A percentile compares a stretch with the other conserved stretches of the same genome.
Evolutionary conservation across 352 stramenopile genomes (phyloP).

Genomic region (Pythium myriotylum): DNA sequence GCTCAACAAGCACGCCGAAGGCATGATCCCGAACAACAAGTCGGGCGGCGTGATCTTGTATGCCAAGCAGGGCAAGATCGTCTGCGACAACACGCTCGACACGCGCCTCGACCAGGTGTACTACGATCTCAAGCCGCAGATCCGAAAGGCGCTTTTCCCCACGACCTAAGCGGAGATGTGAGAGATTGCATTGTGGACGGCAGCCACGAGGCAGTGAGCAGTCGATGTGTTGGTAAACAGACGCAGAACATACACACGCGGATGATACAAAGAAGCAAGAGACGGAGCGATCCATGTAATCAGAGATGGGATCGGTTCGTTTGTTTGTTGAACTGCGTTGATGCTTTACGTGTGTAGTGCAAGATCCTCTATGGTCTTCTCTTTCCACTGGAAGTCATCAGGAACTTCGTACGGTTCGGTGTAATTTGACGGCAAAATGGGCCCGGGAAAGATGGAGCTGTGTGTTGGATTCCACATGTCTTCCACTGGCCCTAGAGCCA

Average conservation of each 20-base stretch:
- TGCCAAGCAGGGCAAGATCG: constrained; percentile 94
- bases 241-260: too few species aligned
- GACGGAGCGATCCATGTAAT: not conserved
- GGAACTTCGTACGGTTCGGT: not conserved
- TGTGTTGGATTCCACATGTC: constrained; percentile 47
- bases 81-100: constrained; percentile 98
- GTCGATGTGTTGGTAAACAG: constrained; percentile 2
- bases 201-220: not conserved
- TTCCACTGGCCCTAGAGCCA: constrained; percentile 44
- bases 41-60: constrained; percentile 86
- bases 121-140: constrained; percentile 80
- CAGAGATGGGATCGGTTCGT: not conserved
- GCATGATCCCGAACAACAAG: constrained; percentile 82
- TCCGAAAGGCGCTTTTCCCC: constrained; percentile 83
- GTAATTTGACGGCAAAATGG: not conserved
- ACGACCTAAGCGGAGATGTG: constrained; percentile 33
- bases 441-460: constrained; percentile 44
- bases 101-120: constrained; percentile 84
- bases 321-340: not conserved
- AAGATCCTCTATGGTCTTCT: constrained; percentile 8
- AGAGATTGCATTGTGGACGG: not conserved
- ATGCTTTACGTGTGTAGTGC: not conserved
- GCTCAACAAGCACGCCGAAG: constrained; percentile 86
- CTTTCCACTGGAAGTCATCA: not conserved
- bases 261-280: not conserved